phyloP scores from a whole-genome alignment of 805 yeast species.

The Yarrowia osloensis region DNA sequence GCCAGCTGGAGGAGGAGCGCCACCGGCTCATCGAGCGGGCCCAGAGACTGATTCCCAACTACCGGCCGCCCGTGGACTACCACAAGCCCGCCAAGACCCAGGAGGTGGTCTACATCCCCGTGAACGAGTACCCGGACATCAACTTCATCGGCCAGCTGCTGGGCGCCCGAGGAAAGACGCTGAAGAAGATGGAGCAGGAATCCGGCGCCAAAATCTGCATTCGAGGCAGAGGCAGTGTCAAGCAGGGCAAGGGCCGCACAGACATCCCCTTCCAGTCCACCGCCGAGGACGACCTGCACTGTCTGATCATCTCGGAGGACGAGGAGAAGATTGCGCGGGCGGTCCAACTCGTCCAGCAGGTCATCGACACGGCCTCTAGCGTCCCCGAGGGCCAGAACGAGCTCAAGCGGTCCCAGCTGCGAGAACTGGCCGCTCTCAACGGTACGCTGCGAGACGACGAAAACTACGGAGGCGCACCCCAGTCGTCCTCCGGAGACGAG shows the following conservation, averaged over 20 bases:
- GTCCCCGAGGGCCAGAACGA: constrained; percentile 95
- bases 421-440: constrained; percentile 89
- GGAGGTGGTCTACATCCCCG: constrained; percentile 85
- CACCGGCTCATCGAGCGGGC: constrained; percentile 77
- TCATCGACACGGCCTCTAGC: constrained; percentile 78
- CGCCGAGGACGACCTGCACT: constrained; percentile 83
- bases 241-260: constrained; percentile 73
- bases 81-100: constrained; percentile 66
- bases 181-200: constrained; percentile 74
- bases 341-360: constrained; percentile 66
- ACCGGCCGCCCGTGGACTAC: constrained; percentile 78
- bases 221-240: constrained; percentile 94
- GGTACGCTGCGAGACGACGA: constrained; percentile 90
- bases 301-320: constrained; percentile 79
- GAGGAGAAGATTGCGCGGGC: constrained; percentile 78
- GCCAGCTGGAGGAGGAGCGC: constrained; percentile 73
- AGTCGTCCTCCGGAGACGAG: constrained; percentile 59
- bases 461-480: constrained; percentile 60
- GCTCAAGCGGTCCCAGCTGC: constrained; percentile 81
- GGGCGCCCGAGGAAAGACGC: constrained; percentile 95
- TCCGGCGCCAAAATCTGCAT: constrained; percentile 90
- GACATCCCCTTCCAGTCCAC: constrained; percentile 52
- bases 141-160: constrained; percentile 87
- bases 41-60: constrained; percentile 69
- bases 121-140: constrained; percentile 81